Evolutionary conservation across 2,329 filamentous ascomycete species (phyloP).

Genomic region (Venturia pyrina): DNA sequence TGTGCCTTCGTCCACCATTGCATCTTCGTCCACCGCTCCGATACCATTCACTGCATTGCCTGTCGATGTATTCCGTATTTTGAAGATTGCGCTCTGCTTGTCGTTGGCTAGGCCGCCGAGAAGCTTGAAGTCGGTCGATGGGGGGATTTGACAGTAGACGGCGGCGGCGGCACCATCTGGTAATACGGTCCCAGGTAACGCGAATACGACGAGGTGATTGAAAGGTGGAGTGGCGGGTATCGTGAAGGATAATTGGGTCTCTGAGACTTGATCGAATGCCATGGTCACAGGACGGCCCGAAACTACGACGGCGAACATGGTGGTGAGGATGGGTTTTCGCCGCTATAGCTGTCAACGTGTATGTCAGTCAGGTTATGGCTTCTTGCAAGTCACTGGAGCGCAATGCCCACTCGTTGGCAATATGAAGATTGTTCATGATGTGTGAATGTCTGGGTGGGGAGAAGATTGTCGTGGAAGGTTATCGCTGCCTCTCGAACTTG

Average conservation of each 20-base stretch:
- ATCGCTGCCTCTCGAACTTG: background rate
- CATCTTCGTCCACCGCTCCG: slow-evolving; percentile 30
- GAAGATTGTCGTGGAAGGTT: background rate
- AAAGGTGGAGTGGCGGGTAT: slow-evolving; percentile 54
- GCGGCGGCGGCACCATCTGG: slow-evolving; percentile 72
- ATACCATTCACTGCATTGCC: slow-evolving; percentile 21
- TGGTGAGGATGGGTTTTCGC: background rate
- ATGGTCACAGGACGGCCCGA: slow-evolving; percentile 51
- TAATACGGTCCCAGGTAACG: slow-evolving; percentile 67
- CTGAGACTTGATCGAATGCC: slow-evolving; percentile 43
- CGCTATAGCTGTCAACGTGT: background rate
- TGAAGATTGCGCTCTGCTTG: slow-evolving; percentile 89
- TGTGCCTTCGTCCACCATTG: slow-evolving; percentile 33
- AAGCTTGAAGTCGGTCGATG: slow-evolving; percentile 59
- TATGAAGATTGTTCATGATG: background rate
- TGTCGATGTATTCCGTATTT: slow-evolving; percentile 43
- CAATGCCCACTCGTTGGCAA: background rate
- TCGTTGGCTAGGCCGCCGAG: slow-evolving; percentile 82
- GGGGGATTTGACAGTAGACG: slow-evolving; percentile 73
- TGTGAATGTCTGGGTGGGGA: background rate
- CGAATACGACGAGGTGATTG: slow-evolving; percentile 75
- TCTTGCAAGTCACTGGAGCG: background rate
- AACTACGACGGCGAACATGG: slow-evolving; percentile 53
- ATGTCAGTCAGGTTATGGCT: background rate
- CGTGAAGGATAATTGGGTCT: slow-evolving; percentile 54